Base-by-base conservation (phyloP, 129 eudicot genomes). In the Flaveria bidentis region DNA sequence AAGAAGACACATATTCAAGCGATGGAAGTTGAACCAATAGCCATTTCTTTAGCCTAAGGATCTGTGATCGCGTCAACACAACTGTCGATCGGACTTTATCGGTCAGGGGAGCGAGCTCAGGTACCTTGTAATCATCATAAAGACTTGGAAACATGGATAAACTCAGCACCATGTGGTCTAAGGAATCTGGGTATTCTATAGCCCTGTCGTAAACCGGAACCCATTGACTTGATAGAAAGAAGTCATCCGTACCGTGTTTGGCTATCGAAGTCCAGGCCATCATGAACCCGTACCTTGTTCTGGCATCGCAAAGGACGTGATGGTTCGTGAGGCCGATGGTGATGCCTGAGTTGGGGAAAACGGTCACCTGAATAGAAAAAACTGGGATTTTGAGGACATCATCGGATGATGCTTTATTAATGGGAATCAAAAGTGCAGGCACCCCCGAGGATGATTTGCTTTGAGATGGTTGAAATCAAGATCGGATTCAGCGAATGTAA, bases 231-330 rank as follows among this genome's bases (percentile, higher is more conserved):
- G 63, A 55, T 44, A 81, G 20, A 2, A 68, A 72, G 2, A 33
- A 25, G 9, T 70, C 77, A 26, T 72, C 66, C 9, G 72, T 73
- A 4, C 84, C 85, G 23, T 64, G 23, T 65, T 72, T 85, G 0
- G 52, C 41, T 1, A 87, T 74, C 1, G 83, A 67, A 46, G 87
- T 80, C 96, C 96, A 87, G 0, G 87, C 79, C 60, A 2, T 60
- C 22, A 82, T 25, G 46, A 76, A 85, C 18, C 62, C 64, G 5
- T 70, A 47, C 47, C 73, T 62, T 1, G 84, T 42, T 5, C 76
- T 82, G 0, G 78, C 89, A 57, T 89, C 95, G 2, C 82, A 82
- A 23, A 78, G 77, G 0, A 50, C 18, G n/a, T 86, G 91, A 17
- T 65, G 77, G 39, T 66, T 80, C 3, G 86, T 67, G 16, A 85